Conservation (phyloP, 345 rosid genomes). For the Geranium rotundifolium region DNA sequence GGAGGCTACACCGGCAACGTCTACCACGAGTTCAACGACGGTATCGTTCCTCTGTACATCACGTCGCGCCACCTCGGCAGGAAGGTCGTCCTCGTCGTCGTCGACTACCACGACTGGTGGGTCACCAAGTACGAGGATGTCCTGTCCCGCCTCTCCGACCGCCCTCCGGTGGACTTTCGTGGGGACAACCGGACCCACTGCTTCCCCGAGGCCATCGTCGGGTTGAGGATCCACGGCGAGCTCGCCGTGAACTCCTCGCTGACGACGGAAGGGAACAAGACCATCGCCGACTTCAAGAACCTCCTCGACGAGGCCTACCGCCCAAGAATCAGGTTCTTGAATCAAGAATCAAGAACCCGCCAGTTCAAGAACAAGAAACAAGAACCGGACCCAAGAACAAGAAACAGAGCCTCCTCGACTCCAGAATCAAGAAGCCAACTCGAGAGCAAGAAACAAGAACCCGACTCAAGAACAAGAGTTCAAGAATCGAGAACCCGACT, state of each 20-base stretch:
- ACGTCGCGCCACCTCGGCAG: constrained; percentile 60
- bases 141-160: constrained; percentile 46
- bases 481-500: no score
- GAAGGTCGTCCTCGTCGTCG: constrained; percentile 65
- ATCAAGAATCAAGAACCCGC: constrained; percentile 19
- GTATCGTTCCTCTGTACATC: constrained; percentile 63
- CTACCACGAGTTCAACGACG: constrained; percentile 81
- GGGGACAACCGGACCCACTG: constrained; percentile 66
- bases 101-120: constrained; percentile 85
- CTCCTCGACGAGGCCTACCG: constrained; percentile 45
- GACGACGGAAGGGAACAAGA: constrained; percentile 31
- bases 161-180: constrained; percentile 39
- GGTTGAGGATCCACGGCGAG: constrained; percentile 68
- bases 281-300: constrained; percentile 48
- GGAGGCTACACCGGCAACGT: constrained; percentile 79
- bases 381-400: constrained; percentile 15
- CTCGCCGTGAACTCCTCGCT: constrained; percentile 41
- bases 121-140: constrained; percentile 55
- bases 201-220: constrained; percentile 66
- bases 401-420: constrained; percentile 43
- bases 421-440: no score
- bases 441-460: no score
- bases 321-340: constrained; percentile 43
- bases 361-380: constrained; percentile 6
- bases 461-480: no score